Evolutionary conservation across 805 yeast species (phyloP).

Genomic region (Cyberlindnera samutprakarnensis): DNA sequence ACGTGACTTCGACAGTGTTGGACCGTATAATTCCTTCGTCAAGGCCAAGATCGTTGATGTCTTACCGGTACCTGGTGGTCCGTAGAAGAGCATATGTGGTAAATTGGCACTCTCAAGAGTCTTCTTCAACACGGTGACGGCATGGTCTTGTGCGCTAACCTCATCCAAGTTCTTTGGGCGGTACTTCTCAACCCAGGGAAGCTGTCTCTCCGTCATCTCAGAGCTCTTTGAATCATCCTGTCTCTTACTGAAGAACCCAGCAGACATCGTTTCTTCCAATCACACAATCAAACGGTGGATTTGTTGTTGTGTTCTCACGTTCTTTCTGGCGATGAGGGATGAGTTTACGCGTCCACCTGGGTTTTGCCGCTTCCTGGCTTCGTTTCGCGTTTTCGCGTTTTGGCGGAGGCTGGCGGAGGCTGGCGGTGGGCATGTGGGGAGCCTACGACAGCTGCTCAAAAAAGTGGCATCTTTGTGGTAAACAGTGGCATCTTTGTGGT

Average conservation of each 20-base stretch:
- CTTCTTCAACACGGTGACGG: constrained; percentile 73
- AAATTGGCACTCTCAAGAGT: constrained; percentile 74
- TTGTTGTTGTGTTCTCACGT: background rate
- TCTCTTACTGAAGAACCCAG: no score
- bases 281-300: no score
- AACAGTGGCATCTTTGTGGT: no score
- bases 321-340: no score
- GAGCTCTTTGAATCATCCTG: constrained; percentile 19
- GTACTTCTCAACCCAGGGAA: constrained; percentile 92
- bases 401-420: background rate
- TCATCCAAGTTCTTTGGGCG: constrained; percentile 86
- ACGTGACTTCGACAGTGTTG: constrained; percentile 55
- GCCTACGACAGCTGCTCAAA: no score
- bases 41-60: constrained; percentile 83
- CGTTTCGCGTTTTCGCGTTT: constrained; percentile 2
- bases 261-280: no score
- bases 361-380: no score
- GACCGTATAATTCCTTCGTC: constrained; percentile 75
- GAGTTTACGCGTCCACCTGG: no score
- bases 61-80: constrained; percentile 93
- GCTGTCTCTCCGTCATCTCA: constrained; percentile 23
- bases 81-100: constrained; percentile 89
- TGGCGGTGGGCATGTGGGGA: no score
- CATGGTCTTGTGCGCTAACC: constrained; percentile 86
- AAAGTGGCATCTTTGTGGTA: no score